phyloP scores from a whole-genome alignment of 192 early-diverging fungal species.

The Obelidium mucronatum region DNA sequence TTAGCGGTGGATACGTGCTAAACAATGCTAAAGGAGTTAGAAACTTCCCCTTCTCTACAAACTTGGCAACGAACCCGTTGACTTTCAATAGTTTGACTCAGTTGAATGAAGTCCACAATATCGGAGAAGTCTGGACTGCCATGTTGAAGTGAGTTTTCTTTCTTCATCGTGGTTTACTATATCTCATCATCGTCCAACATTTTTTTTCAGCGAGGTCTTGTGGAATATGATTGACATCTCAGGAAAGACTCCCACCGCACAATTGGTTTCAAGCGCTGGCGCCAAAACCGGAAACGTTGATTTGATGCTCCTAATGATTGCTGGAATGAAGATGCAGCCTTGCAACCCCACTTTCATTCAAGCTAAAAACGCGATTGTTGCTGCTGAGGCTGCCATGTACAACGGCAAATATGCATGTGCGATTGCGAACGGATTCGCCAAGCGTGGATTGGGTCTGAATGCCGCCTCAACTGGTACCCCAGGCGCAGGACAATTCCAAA shows the following conservation, averaged over 20 bases:
- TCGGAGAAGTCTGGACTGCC: constrained; percentile 65
- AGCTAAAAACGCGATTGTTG: constrained; percentile 50
- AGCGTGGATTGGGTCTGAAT: constrained; percentile 50
- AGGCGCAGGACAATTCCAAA: neutral
- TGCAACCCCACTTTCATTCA: constrained; percentile 52
- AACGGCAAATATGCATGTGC: constrained; percentile 42
- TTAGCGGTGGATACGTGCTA: constrained; percentile 24
- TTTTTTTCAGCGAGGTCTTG: constrained; percentile 62
- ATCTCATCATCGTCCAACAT: too few species aligned
- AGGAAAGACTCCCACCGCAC: constrained; percentile 9
- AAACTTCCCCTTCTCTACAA: constrained; percentile 57
- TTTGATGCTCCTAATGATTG: constrained; percentile 12
- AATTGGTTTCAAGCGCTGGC: neutral
- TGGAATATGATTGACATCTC: constrained; percentile 58
- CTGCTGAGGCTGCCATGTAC: constrained; percentile 36
- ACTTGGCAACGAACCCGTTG: constrained; percentile 38
- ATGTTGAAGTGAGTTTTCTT: too few species aligned
- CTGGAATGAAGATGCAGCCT: constrained; percentile 52
- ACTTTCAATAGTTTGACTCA: constrained; percentile 24
- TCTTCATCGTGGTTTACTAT: too few species aligned
- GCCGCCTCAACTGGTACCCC: constrained; percentile 22
- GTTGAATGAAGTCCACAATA: constrained; percentile 54
- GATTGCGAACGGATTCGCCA: constrained; percentile 56
- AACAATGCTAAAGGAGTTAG: constrained; percentile 8
- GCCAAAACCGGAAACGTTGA: constrained; percentile 3